Base-by-base conservation (phyloP, 2,329 filamentous ascomycete genomes). In the Neofusicoccum kwambonambiense region DNA sequence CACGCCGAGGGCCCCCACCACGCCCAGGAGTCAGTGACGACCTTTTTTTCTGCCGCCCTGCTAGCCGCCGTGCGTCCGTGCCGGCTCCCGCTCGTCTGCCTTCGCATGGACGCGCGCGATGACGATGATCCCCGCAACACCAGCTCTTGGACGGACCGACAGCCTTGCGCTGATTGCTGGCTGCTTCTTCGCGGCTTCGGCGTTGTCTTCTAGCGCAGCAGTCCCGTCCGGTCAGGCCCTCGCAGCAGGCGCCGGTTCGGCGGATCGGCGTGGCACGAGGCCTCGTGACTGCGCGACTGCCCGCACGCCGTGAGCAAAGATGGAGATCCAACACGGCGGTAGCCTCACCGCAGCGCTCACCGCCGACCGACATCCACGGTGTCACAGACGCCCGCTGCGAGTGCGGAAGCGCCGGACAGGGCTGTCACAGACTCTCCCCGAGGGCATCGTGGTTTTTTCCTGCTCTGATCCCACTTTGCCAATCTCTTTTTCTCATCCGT, bases 111-210 rank as follows among this genome's bases (percentile, higher is more conserved):
- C 35, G 31, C 52, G 3, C 4, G 5, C 56, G 31, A 47, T 60
- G 56, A 60, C 56, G 56, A 60, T 60, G 56, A 60, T 47, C 56
- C 41, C 41, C 56, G 56, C 56, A 60, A 47, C 56, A 60, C 56
- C 56, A 58, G 54, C 22, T 27, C 35, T 12, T 19, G 9, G 41
- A 13, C 37, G 35, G 37, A 13, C 52, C 22, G 54, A 35, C 56
- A 60, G 56, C 56, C 41, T 60, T 60, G 56, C 42, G 31, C 9
- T 35, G 56, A 47, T 60, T 60, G 42, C 11, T 37, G 41, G 15
- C 27, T 35, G 15, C 22, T 42, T 57, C 52, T 15, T 4, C 37
- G 12, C 13, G 37, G 15, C 54, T 58, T 34, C 54, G 22, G 7
- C 6, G 19, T 1, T 35, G 27, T 45, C 27, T 47, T 60, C 56